A percentile compares a stretch with the other conserved stretches of the same genome.
phyloP scores from a whole-genome alignment of 1,284 basidiomycete genomes.

The Moesziomyces sp. region DNA sequence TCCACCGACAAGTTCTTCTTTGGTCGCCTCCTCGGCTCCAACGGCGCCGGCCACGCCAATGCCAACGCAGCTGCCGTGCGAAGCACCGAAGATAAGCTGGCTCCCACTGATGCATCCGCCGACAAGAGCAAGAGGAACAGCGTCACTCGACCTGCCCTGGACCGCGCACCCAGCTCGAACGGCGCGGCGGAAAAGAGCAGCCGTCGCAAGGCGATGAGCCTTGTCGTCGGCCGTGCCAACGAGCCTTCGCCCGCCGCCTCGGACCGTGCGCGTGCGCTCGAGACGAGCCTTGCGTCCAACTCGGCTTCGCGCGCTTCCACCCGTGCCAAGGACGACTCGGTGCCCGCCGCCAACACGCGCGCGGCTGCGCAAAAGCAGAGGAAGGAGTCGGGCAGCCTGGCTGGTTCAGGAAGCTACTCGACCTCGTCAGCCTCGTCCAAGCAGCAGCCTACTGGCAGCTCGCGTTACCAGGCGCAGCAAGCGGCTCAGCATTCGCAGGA shows the following conservation, averaged over 20 bases:
- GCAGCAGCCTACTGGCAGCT: conserved; percentile 5
- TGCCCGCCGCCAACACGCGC: conserved; percentile 20
- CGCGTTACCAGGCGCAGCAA: conserved; percentile 26
- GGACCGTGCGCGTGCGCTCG: conserved; percentile 34
- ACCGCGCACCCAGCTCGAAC: conserved; percentile 36
- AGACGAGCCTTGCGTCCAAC: conserved; percentile 5
- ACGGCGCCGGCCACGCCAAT: conserved; percentile 13
- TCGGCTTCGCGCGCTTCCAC: conserved; percentile 17
- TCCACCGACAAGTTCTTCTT: conserved; percentile 63
- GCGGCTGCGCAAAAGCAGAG: conserved; percentile 26
- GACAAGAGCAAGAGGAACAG: conserved; percentile 42
- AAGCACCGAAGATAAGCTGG: conserved; percentile 2
- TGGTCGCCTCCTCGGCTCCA: conserved; percentile 49
- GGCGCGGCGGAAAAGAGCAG: conserved; percentile 15
- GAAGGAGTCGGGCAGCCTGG: conserved; percentile 18
- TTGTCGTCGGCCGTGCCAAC: conserved; percentile 50
- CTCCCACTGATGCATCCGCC: conserved; percentile 7
- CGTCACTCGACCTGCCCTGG: conserved; percentile 19
- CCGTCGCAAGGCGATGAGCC: conserved; percentile 62
- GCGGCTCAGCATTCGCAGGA: conserved; percentile 20
- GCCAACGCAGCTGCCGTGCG: background rate
- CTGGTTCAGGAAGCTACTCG: conserved; percentile 14
- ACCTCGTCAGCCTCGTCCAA: conserved; percentile 15
- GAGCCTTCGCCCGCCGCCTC: conserved; percentile 32
- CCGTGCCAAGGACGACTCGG: conserved; percentile 26